These are phyloP conservation scores for Amanita pallidorosea DNA, from an alignment of 768 basidiomycete species.

Conservation along the genomic window DNA sequence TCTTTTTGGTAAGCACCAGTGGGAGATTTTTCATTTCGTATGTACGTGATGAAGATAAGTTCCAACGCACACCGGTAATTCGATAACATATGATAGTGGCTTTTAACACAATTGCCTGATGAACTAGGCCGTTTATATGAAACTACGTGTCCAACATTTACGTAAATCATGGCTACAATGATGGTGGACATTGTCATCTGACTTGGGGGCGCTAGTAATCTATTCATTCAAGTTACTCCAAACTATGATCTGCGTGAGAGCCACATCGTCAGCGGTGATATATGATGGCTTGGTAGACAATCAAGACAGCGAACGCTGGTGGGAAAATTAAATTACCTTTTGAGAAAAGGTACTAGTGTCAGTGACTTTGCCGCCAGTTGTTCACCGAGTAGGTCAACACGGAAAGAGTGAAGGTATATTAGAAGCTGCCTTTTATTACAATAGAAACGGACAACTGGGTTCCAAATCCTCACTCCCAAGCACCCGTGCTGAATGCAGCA, in stretches of 20 bases:
- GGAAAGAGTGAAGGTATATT: conserved; percentile 3
- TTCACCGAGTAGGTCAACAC: background rate
- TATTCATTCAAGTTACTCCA: background rate
- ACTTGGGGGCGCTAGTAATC: background rate
- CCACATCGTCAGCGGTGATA: background rate
- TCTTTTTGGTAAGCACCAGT: background rate
- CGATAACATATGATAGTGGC: background rate
- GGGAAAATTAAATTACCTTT: no score
- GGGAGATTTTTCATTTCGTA: background rate
- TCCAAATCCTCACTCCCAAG: conserved; percentile 30
- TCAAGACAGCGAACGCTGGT: no score
- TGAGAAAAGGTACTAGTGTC: background rate
- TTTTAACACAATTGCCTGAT: no score
- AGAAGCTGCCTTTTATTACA: conserved; percentile 7
- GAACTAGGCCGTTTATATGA: no score
- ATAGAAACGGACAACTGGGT: background rate
- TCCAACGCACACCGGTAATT: background rate
- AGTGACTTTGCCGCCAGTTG: background rate
- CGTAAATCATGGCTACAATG: background rate
- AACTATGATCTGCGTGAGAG: background rate
- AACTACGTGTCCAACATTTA: background rate
- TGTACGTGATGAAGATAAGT: background rate
- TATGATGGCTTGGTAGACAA: no score
- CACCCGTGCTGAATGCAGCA: background rate
- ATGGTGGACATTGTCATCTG: background rate